These are phyloP conservation scores for Kwoniella europaea DNA, from an alignment of 768 basidiomycete species.

Conservation along the genomic window DNA sequence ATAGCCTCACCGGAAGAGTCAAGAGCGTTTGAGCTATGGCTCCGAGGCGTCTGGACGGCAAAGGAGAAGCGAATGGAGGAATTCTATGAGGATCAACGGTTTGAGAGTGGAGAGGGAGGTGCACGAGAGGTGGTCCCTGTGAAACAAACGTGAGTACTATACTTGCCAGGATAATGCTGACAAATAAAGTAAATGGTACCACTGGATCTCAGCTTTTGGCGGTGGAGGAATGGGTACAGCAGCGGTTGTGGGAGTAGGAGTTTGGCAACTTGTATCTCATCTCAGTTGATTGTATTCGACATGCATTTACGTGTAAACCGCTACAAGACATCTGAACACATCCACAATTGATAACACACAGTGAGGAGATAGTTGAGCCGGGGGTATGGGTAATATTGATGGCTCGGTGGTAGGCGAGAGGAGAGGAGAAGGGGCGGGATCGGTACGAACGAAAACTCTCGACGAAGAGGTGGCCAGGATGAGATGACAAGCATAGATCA, in stretches of 20 bases:
- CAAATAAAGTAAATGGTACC: constrained; percentile 37
- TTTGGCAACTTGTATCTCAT: constrained; percentile 7
- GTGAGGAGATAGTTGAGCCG: constrained; percentile 39
- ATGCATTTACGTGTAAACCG: constrained; percentile 17
- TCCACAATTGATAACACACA: constrained; percentile 39
- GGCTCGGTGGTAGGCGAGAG: constrained; percentile 15
- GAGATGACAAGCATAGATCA: constrained; percentile 42
- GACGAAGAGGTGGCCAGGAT: constrained; percentile 47
- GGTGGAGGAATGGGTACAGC: constrained; percentile 43
- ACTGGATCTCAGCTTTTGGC: constrained; percentile 45
- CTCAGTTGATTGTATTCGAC: not conserved
- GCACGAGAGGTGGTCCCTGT: constrained; percentile 37
- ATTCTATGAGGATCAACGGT: constrained; percentile 66
- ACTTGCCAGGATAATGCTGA: constrained; percentile 3
- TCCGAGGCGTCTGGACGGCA: constrained; percentile 76
- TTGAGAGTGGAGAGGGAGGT: constrained; percentile 53
- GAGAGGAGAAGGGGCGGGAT: constrained; percentile 18
- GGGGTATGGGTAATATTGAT: constrained; percentile 24
- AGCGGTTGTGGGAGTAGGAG: constrained; percentile 5
- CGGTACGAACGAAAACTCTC: constrained; percentile 37
- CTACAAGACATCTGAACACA: constrained; percentile 11
- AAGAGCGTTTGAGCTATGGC: constrained; percentile 77
- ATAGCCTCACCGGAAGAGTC: constrained; percentile 66
- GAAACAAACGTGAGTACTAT: constrained; percentile 41
- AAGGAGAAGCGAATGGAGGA: constrained; percentile 80